phyloP scores from a whole-genome alignment of 169 alveolate species.

The Toxoplasma gondii region DNA sequence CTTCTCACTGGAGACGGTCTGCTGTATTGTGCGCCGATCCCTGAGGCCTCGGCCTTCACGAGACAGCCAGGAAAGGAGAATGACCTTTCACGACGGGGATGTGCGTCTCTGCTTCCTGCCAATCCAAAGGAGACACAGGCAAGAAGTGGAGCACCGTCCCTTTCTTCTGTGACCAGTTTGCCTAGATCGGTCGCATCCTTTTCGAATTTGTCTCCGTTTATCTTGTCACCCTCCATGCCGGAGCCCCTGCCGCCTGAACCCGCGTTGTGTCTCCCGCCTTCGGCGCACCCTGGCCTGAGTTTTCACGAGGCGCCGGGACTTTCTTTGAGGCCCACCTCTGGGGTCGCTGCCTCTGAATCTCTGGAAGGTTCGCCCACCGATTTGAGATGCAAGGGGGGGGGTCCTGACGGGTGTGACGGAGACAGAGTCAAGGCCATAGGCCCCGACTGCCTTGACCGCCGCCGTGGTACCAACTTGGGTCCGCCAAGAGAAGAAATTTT shows the following conservation, averaged over 20 bases:
- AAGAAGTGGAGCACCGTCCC: neutral
- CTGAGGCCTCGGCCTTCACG: neutral
- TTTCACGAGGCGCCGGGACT: too few species aligned
- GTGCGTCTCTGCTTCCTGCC: neutral
- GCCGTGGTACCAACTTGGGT: too few species aligned
- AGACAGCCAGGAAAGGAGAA: neutral
- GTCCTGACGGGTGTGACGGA: too few species aligned
- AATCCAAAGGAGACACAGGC: neutral
- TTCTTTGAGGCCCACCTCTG: too few species aligned
- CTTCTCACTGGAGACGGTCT: constrained; percentile 33
- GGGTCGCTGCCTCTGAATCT: too few species aligned
- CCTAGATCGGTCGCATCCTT: too few species aligned
- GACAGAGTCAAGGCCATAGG: too few species aligned
- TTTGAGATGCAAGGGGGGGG: too few species aligned
- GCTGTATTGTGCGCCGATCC: neutral
- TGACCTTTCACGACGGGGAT: neutral
- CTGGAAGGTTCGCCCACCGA: too few species aligned
- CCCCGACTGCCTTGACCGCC: too few species aligned
- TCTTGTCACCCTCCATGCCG: neutral
- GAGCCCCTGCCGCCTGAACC: neutral
- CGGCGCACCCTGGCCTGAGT: neutral
- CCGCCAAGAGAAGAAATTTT: too few species aligned
- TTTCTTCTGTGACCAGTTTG: too few species aligned
- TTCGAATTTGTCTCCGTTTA: neutral
- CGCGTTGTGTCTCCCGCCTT: neutral